These are phyloP conservation scores for Russula vinacea DNA, from an alignment of 768 basidiomycete genomes.

Conservation along the genomic window DNA sequence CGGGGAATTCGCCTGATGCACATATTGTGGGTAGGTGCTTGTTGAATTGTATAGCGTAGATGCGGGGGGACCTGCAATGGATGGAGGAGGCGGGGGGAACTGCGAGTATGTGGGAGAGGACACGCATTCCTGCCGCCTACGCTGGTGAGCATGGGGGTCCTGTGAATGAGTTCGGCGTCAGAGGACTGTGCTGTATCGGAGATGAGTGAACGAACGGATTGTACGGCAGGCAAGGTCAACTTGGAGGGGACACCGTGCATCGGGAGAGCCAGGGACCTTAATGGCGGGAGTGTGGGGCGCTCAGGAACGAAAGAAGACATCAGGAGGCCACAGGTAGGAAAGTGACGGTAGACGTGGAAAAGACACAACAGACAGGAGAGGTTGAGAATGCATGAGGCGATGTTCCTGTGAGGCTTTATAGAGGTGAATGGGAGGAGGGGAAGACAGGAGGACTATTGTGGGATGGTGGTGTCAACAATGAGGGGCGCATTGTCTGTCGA, in stretches of 20 bases:
- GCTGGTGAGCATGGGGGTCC: conserved; percentile 22
- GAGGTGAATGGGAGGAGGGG: background rate
- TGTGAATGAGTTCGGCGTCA: conserved; percentile 8
- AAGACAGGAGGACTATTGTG: conserved; percentile 24
- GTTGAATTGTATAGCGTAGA: conserved; percentile 21
- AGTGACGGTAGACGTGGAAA: conserved; percentile 10
- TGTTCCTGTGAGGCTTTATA: conserved; percentile 21
- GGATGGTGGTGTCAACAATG: conserved; percentile 13
- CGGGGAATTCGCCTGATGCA: conserved; percentile 6
- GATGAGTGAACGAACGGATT: conserved; percentile 2
- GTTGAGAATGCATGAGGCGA: background rate
- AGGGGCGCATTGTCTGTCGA: conserved; percentile 24
- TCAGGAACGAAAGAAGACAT: conserved; percentile 25
- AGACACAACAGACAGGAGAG: conserved; percentile 4
- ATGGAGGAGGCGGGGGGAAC: conserved; percentile 17
- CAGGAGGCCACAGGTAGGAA: background rate
- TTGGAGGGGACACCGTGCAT: conserved; percentile 20
- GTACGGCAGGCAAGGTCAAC: conserved; percentile 17
- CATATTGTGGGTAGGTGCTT: conserved; percentile 6
- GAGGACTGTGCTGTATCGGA: background rate
- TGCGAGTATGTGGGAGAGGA: conserved; percentile 30
- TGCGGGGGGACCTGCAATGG: conserved; percentile 23
- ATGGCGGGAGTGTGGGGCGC: conserved; percentile 28
- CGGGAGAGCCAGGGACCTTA: conserved; percentile 28
- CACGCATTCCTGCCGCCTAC: conserved; percentile 19